These are phyloP conservation scores for Collybia sp. DNA, from an alignment of 768 basidiomycete genomes.

Conservation along the genomic window DNA sequence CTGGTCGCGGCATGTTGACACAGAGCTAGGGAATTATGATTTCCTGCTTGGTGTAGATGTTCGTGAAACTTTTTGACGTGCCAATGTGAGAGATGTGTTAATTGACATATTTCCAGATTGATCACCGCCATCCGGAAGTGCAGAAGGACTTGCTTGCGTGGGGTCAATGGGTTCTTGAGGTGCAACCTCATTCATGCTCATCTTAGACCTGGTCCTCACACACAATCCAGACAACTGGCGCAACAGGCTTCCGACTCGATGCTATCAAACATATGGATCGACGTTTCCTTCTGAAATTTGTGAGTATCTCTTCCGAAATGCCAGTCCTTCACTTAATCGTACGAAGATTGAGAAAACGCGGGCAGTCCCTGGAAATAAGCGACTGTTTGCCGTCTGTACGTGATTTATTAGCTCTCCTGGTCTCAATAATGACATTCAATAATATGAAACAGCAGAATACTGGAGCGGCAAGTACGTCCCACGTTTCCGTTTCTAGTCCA, in stretches of 20 bases:
- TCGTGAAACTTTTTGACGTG: constrained; percentile 13
- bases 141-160: constrained; percentile 69
- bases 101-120: constrained; percentile 47
- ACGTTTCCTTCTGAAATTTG: constrained; percentile 65
- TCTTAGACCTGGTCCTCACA: constrained; percentile 4
- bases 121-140: constrained; percentile 80
- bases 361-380: constrained; percentile 32
- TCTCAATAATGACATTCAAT: neutral
- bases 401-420: neutral
- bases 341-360: constrained; percentile 51
- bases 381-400: constrained; percentile 57
- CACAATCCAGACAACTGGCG: constrained; percentile 53
- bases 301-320: constrained; percentile 23
- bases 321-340: constrained; percentile 1
- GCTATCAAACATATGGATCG: constrained; percentile 89
- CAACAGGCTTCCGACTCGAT: constrained; percentile 78
- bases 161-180: constrained; percentile 73
- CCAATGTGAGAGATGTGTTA: neutral
- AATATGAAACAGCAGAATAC: constrained; percentile 59
- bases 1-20: constrained; percentile 80
- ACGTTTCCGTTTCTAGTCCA: neutral
- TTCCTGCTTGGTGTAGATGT: constrained; percentile 77
- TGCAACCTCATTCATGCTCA: constrained; percentile 5
- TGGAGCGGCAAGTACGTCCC: constrained; percentile 67
- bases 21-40: constrained; percentile 86